Base-by-base conservation (phyloP, 1,139 yeast genomes). In the Hansenula sp. region DNA sequence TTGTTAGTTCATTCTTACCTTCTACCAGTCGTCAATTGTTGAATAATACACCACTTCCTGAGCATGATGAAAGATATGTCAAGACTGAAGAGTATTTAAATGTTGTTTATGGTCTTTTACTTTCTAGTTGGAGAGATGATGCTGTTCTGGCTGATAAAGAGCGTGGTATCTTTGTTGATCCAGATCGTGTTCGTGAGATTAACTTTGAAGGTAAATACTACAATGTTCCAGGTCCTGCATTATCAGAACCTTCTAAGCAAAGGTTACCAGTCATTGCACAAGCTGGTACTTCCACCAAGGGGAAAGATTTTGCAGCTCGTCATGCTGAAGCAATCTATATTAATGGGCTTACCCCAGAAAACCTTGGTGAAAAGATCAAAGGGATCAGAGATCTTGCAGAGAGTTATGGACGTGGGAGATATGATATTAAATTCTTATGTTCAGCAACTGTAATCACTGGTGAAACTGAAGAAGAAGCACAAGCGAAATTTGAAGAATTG, bases 101-200 rank as follows among this genome's bases (percentile, higher is more conserved):
- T 19, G 67, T 66, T 4, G 58, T 66, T 13, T 64, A 64, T 43
- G 61, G 65, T 36, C 48, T 68, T 16, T 54, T 66, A 39, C 53
- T 66, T 32, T 59, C 68, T 3, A 62, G 69, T 1, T 68, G 72
- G 71, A 58, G 65, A 38, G 71, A 67, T 39, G 73, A 68, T 51
- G 71, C 72, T 3, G 56, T 66, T 17, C 55, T 51, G 22, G 44
- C 53, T 24, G 64, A 61, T 38, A 44, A 42, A 16, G 48, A 57
- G 24, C 50, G 45, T 26, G 63, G 66, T 1, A 46, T 63, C 1
- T 64, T 55, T 40, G 52, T 64, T 12, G 65, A 66, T 34, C 66
- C 68, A 1, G 54, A 53, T 9, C 53, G 57, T 34, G 56, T 67
- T 17, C 56, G 68, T 42, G 54, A 56, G 35, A 66, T 66, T 34